phyloP scores from a whole-genome alignment of 2,329 filamentous ascomycete genomes.

The Aspergillus novofumigatus region DNA sequence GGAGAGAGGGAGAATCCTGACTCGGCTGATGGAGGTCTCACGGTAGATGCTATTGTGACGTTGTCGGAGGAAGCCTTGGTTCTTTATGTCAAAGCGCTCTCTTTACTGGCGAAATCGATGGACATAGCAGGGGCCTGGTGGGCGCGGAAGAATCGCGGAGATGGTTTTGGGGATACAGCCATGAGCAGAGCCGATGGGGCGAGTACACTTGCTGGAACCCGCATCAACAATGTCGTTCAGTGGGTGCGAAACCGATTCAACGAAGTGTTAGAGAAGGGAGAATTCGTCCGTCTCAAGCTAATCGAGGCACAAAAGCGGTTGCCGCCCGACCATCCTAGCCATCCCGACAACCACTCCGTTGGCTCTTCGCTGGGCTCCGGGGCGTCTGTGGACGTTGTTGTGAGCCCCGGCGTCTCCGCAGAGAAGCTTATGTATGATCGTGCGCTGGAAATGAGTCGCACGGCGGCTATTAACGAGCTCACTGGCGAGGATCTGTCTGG shows the following conservation, averaged over 20 bases:
- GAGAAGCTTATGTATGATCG: constrained; percentile 98
- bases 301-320: constrained; percentile 80
- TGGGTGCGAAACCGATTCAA: constrained; percentile 95
- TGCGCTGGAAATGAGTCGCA: constrained; percentile 91
- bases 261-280: constrained; percentile 92
- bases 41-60: constrained; percentile 76
- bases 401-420: constrained; percentile 85
- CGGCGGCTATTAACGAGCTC: constrained; percentile 92
- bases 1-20: constrained; percentile 37
- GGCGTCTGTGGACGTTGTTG: constrained; percentile 70
- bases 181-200: constrained; percentile 43
- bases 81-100: constrained; percentile 90
- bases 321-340: constrained; percentile 77
- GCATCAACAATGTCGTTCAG: constrained; percentile 90
- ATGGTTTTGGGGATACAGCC: constrained; percentile 47
- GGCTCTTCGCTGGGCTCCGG: constrained; percentile 56
- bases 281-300: constrained; percentile 84
- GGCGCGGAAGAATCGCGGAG: constrained; percentile 69
- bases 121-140: constrained; percentile 93
- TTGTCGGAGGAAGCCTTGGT: constrained; percentile 93
- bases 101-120: constrained; percentile 88
- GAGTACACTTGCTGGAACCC: constrained; percentile 54
- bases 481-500: constrained; percentile 82
- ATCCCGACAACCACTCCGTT: constrained; percentile 71
- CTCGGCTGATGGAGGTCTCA: constrained; percentile 72